Percentiles rank a stretch among this genome's conserved stretches.
Conservation (phyloP, 768 basidiomycete genomes). For the Baorangia bicolor region DNA sequence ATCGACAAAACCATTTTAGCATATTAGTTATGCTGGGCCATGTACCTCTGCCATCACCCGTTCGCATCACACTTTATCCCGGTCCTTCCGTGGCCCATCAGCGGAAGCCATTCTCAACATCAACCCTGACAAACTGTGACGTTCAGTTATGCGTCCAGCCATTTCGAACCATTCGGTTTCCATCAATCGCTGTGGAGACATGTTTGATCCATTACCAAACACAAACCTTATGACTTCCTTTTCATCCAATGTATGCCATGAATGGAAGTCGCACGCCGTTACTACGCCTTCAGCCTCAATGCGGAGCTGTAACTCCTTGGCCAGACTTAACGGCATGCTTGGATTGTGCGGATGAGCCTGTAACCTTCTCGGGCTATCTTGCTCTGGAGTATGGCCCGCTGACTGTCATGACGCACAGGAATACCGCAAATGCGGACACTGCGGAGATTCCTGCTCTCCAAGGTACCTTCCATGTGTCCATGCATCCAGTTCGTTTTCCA, state of each 20-base stretch:
- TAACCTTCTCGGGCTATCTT: not conserved
- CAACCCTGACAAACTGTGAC: constrained; percentile 6
- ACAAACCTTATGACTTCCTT: not conserved
- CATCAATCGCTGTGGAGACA: not conserved
- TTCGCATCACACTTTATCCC: not conserved
- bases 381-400: not conserved
- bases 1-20: not conserved
- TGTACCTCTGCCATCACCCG: not conserved
- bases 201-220: not conserved
- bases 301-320: not conserved
- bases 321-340: constrained; percentile 3
- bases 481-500: not conserved
- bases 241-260: not conserved
- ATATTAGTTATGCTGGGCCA: not conserved
- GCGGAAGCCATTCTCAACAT: not conserved
- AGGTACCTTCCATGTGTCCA: not conserved
- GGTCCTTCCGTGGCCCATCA: not conserved
- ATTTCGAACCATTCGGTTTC: not conserved
- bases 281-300: not conserved
- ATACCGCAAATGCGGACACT: not conserved
- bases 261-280: not conserved
- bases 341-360: constrained; percentile 9
- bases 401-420: not conserved
- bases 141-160: not conserved
- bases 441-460: not conserved